These are phyloP conservation scores for Cyberlindnera veronae DNA, from an alignment of 805 yeast species.

Conservation along the genomic window DNA sequence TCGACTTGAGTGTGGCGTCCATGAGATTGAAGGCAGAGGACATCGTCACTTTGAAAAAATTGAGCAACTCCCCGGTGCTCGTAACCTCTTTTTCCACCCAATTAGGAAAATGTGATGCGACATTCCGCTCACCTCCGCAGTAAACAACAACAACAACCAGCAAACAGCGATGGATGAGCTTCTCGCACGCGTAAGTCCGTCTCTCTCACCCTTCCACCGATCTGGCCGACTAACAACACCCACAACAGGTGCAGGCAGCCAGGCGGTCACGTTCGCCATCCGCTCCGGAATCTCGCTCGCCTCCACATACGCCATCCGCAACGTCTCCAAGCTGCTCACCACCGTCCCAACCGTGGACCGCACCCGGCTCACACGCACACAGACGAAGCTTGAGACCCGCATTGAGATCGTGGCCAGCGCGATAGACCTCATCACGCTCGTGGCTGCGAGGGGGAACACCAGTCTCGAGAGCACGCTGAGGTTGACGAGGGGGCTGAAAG, in stretches of 20 bases:
- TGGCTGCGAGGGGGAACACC: constrained; percentile 60
- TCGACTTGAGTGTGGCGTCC: no score
- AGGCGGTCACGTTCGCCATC: constrained; percentile 77
- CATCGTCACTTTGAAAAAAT: no score
- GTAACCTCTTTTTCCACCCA: no score
- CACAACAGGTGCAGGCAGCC: constrained; percentile 54
- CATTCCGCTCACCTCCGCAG: no score
- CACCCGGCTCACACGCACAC: constrained; percentile 37
- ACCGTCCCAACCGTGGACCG: constrained; percentile 53
- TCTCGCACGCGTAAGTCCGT: neutral
- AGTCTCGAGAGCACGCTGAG: constrained; percentile 50
- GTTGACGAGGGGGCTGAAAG: constrained; percentile 51
- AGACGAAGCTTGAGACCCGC: constrained; percentile 49
- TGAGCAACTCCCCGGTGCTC: no score
- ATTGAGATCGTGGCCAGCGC: constrained; percentile 61
- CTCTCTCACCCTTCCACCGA: no score
- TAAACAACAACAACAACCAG: neutral
- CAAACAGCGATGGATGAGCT: neutral
- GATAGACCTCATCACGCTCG: constrained; percentile 61
- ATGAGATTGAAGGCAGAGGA: no score
- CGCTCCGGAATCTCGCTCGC: constrained; percentile 74
- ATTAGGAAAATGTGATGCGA: no score
- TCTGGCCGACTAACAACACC: neutral
- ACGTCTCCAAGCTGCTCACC: constrained; percentile 54
- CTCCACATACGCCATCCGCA: constrained; percentile 65